phyloP scores from a whole-genome alignment of 441 rosid species.

The Populus hybrid region DNA sequence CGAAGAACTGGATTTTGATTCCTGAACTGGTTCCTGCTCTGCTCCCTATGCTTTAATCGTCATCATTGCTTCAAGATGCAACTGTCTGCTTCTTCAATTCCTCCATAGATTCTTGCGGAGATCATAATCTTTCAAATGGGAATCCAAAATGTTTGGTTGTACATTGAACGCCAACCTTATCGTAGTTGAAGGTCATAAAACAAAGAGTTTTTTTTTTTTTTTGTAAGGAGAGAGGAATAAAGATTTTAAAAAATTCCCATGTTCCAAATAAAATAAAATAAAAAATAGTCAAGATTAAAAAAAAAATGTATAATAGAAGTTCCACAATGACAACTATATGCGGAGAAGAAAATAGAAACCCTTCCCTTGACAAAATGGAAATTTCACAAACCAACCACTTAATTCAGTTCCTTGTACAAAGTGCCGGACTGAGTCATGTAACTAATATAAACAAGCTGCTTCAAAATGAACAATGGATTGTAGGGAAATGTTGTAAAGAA shows the following conservation, averaged over 20 bases:
- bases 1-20: no score
- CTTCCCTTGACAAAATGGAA: not conserved
- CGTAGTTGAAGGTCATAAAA: not conserved
- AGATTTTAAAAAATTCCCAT: no score
- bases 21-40: no score
- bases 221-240: no score
- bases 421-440: not conserved
- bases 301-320: no score
- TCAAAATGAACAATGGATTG: constrained; percentile 15
- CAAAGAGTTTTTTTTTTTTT: no score
- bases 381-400: not conserved
- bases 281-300: no score
- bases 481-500: constrained; percentile 46
- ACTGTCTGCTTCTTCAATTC: not conserved
- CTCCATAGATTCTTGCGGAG: not conserved
- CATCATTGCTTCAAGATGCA: not conserved
- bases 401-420: not conserved
- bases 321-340: no score
- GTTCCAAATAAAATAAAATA: no score
- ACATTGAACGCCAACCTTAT: not conserved
- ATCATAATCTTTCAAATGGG: not conserved
- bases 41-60: no score
- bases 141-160: not conserved
- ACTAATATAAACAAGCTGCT: constrained; percentile 7
- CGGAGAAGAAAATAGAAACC: not conserved